phyloP scores from a whole-genome alignment of 805 yeast species.

The Peterozyma xylosa region DNA sequence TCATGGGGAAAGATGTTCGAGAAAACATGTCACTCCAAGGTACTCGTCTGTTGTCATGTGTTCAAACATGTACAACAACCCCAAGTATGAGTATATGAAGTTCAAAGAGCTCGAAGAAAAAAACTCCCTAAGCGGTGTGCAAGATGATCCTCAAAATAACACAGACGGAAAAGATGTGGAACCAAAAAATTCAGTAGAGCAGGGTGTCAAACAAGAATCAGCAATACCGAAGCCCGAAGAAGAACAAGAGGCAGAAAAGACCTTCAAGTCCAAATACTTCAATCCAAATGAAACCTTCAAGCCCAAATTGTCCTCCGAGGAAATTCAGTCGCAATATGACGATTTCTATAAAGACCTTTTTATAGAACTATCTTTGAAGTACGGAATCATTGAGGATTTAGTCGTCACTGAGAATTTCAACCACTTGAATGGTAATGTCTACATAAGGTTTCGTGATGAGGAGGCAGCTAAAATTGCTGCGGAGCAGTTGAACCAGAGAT shows the following conservation, averaged over 20 bases:
- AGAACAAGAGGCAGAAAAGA: conserved; percentile 1
- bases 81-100: conserved; percentile 32
- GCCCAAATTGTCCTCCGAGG: conserved; percentile 20
- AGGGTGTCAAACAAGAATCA: not conserved
- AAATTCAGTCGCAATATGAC: conserved; percentile 43
- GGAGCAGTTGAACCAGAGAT: conserved; percentile 60
- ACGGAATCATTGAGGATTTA: conserved; percentile 50
- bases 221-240: conserved; percentile 3
- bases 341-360: conserved; percentile 67
- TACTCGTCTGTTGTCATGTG: conserved; percentile 59
- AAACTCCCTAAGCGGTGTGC: not conserved
- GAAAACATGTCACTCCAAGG: conserved; percentile 62
- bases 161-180: conserved; percentile 1
- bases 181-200: not conserved
- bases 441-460: conserved; percentile 49
- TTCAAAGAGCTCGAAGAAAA: conserved; percentile 18
- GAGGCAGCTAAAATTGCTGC: conserved; percentile 56
- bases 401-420: conserved; percentile 79
- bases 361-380: conserved; percentile 40
- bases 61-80: conserved; percentile 58
- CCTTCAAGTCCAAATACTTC: conserved; percentile 1
- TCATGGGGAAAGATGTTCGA: conserved; percentile 83
- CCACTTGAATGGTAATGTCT: conserved; percentile 83
- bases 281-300: conserved; percentile 4
- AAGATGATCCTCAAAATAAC: not conserved